Evolutionary conservation across 768 basidiomycete species (phyloP).

Genomic region (Hemileccinum rubropunctum): DNA sequence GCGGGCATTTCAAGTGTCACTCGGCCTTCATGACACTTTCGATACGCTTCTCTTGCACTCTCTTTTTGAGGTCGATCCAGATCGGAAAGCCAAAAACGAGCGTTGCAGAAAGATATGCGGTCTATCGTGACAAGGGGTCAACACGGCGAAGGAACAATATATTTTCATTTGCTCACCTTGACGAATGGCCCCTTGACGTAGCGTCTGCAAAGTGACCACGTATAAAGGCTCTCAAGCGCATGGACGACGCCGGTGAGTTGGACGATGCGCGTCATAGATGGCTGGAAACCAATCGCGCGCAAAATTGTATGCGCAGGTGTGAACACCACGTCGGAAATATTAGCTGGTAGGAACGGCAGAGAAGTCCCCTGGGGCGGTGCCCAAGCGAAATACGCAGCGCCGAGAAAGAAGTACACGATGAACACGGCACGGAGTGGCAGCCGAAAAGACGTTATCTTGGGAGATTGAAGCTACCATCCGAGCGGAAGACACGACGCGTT

Average conservation of each 20-base stretch:
- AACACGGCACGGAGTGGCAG: slow-evolving; percentile 38
- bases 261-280: slow-evolving; percentile 7
- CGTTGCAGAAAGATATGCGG: slow-evolving; percentile 49
- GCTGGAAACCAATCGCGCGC: slow-evolving; percentile 15
- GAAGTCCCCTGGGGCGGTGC: slow-evolving; percentile 20
- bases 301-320: slow-evolving; percentile 18
- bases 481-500: neutral
- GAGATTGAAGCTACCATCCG: slow-evolving; percentile 53
- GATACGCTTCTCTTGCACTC: slow-evolving; percentile 67
- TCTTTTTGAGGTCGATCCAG: slow-evolving; percentile 50
- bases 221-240: slow-evolving; percentile 27
- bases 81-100: slow-evolving; percentile 55
- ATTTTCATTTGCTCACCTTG: slow-evolving; percentile 13
- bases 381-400: slow-evolving; percentile 14
- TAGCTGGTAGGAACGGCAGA: slow-evolving; percentile 15
- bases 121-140: slow-evolving; percentile 33
- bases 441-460: slow-evolving; percentile 56
- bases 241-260: slow-evolving; percentile 15
- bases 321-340: slow-evolving; percentile 14
- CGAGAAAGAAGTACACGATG: slow-evolving; percentile 14
- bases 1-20: slow-evolving; percentile 22
- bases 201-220: slow-evolving; percentile 27
- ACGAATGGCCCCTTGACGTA: slow-evolving; percentile 21
- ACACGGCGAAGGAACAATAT: neutral
- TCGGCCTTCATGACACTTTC: slow-evolving; percentile 79